phyloP scores from a whole-genome alignment of 257 asterid species.

The Fraxinus anomala region DNA sequence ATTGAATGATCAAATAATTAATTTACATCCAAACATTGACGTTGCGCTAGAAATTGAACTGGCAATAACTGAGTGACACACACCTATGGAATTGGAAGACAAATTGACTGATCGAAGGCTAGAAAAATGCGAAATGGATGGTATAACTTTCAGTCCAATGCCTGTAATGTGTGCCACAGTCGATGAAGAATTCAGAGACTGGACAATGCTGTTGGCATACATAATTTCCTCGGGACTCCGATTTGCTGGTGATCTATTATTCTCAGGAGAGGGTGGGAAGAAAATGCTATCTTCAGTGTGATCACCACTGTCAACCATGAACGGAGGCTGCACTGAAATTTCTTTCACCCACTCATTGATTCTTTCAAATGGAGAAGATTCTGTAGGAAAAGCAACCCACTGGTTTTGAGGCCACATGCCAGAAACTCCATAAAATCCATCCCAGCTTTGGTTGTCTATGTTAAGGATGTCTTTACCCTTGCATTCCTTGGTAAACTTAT shows the following conservation, averaged over 20 bases:
- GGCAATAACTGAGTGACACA: conserved; percentile 7
- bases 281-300: conserved; percentile 34
- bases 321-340: conserved; percentile 44
- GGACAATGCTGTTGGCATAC: conserved; percentile 67
- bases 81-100: conserved; percentile 78
- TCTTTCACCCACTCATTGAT: conserved; percentile 69
- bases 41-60: neutral
- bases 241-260: conserved; percentile 29
- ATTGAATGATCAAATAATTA: neutral
- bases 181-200: conserved; percentile 66
- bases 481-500: conserved; percentile 32
- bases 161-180: conserved; percentile 74
- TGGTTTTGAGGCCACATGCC: conserved; percentile 83
- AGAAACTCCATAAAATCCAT: conserved; percentile 50
- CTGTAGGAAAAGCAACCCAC: conserved; percentile 73
- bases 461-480: conserved; percentile 29
- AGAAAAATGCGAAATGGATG: conserved; percentile 52
- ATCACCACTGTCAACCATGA: conserved; percentile 35
- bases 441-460: conserved; percentile 41
- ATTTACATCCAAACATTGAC: neutral
- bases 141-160: conserved; percentile 61
- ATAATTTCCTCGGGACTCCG: conserved; percentile 48
- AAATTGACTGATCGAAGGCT: conserved; percentile 78
- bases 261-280: conserved; percentile 42
- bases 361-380: conserved; percentile 52